Evolutionary conservation across 2,329 filamentous ascomycete genomes (phyloP), one percentile per base, ranked within the genome.

Genomic region (Sporothrix inflata): DNA sequence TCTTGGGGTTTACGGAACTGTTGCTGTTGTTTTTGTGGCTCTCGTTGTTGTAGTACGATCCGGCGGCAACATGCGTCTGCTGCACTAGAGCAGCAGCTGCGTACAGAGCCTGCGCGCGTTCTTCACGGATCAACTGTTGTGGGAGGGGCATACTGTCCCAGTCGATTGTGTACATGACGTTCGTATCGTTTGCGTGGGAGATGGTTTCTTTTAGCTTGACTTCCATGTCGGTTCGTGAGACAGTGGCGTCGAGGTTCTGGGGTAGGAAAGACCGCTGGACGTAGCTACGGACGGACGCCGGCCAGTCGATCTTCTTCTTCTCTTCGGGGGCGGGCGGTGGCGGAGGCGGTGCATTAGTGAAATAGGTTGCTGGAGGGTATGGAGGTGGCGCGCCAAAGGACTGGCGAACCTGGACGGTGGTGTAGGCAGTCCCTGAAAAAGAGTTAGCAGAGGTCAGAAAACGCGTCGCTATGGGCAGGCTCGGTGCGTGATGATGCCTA

Each of bases 211-310:
- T 97, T 75, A 99, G 85, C 79, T 94, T 97, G 73, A 85, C 85
- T 81, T 97, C 92, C 86, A 98, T 91, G 72, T 97, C 94, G 70
- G 86, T 78, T 70, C 88, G 87, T 68, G 84, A 81, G 61, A 94
- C 88, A 51, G 87, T 86, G 5, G 86, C 78, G 74, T 92, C 86
- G 75, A 90, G 84, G 79, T 94, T 92, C 73, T 90, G 88, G 34
- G 89, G 88, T 68, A 92, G 89, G 80, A 98, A 98, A 34, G 94
- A 94, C 78, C 94, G 90, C 78, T 94, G 91, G 42, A 98, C 95
- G 83, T 98, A 98, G 76, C 87, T 85, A 77, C 94, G 92, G 73
- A 98, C 93, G n/a, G 91, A 88, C 57, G 88, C 84, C 42, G 94
- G 91, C 91, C 94, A 98, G 77, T 92, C 89, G 77, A 91, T 90